Evolutionary conservation across 2,329 filamentous ascomycete genomes (phyloP).

Genomic region (Pseudogymnoascus destructans): DNA sequence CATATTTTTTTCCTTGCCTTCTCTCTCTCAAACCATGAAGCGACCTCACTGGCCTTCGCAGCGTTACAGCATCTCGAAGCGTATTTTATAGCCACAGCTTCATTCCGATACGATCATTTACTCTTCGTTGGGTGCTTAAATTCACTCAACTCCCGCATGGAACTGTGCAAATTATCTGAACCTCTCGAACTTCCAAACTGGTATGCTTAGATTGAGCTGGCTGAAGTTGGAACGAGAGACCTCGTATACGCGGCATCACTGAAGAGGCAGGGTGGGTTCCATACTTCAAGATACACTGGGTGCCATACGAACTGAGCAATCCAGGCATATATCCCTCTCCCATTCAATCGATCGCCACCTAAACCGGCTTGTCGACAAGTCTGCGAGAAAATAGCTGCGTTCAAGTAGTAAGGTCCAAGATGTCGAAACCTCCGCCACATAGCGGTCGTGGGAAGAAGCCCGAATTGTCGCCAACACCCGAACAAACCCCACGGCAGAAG

Average conservation of each 20-base stretch:
- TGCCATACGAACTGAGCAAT: background rate
- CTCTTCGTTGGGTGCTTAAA: background rate
- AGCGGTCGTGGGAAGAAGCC: background rate
- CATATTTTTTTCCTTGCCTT: background rate
- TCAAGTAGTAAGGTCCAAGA: background rate
- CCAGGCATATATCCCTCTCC: background rate
- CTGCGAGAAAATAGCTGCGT: background rate
- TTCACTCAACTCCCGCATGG: background rate
- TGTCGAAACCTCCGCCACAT: background rate
- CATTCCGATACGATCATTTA: background rate
- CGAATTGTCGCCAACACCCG: background rate
- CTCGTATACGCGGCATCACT: background rate
- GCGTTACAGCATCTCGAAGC: background rate
- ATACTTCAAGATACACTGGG: background rate
- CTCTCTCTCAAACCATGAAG: background rate
- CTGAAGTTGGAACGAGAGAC: background rate
- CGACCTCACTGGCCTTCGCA: slow-evolving; percentile 1
- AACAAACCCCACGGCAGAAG: background rate
- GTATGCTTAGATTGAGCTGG: background rate
- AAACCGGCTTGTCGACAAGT: background rate
- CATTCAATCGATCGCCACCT: background rate
- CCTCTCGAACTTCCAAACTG: background rate
- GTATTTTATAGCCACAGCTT: background rate
- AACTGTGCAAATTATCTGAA: background rate
- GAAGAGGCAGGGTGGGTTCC: background rate